These are phyloP conservation scores for Ustilago tritici DNA, from an alignment of 1,284 basidiomycete species.

Conservation along the genomic window DNA sequence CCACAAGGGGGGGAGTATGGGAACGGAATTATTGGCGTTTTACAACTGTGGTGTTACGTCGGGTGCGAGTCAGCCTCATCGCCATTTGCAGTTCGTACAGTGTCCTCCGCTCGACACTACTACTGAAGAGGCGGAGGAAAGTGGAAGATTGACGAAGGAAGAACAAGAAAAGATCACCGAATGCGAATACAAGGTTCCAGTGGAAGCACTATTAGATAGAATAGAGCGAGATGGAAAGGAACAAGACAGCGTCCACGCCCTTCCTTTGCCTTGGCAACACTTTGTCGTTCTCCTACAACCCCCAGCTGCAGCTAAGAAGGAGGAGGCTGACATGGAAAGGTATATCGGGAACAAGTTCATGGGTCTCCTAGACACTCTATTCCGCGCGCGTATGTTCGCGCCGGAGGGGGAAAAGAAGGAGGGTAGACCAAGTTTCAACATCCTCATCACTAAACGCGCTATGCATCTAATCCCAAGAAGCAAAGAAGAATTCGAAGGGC, in stretches of 20 bases:
- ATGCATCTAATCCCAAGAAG: constrained; percentile 66
- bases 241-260: constrained; percentile 52
- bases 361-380: constrained; percentile 60
- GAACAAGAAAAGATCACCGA: constrained; percentile 41
- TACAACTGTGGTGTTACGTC: constrained; percentile 65
- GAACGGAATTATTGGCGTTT: constrained; percentile 59
- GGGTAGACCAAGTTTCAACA: constrained; percentile 51
- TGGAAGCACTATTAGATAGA: constrained; percentile 58
- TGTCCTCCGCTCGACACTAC: constrained; percentile 38
- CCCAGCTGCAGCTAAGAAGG: constrained; percentile 6
- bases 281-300: constrained; percentile 62
- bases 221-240: constrained; percentile 66
- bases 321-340: constrained; percentile 27
- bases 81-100: constrained; percentile 66
- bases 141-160: constrained; percentile 11
- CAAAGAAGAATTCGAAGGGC: constrained; percentile 44
- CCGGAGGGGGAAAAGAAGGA: not conserved
- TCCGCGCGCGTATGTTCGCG: constrained; percentile 51
- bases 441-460: constrained; percentile 61
- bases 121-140: constrained; percentile 6
- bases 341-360: constrained; percentile 62
- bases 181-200: constrained; percentile 45
- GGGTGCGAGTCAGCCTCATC: constrained; percentile 65
- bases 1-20: constrained; percentile 12
- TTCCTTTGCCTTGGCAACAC: constrained; percentile 67